Evolutionary conservation across 306 rosid species (phyloP).

Genomic region (Prunus padus): DNA sequence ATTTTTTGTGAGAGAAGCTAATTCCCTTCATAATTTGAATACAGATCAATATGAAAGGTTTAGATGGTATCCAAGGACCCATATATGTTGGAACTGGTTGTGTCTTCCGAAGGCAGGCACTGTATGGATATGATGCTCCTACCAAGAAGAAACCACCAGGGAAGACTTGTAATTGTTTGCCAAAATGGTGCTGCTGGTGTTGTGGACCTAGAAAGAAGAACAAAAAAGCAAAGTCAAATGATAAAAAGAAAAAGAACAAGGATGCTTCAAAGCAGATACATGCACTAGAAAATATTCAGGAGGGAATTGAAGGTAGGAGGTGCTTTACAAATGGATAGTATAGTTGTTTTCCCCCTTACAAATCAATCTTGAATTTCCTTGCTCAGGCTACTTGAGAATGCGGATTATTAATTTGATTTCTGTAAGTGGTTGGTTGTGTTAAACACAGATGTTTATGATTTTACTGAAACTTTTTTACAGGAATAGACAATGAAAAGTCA

Average conservation of each 20-base stretch:
- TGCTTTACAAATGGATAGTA: background rate
- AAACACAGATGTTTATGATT: background rate
- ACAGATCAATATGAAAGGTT: conserved; percentile 93
- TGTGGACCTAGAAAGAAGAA: conserved; percentile 68
- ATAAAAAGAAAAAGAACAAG: conserved; percentile 56
- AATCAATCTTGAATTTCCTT: background rate
- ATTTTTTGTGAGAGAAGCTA: conserved; percentile 15
- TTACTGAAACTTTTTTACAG: conserved; percentile 42
- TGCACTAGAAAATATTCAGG: conserved; percentile 69
- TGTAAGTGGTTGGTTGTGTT: background rate
- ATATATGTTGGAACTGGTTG: conserved; percentile 96
- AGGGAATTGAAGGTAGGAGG: conserved; percentile 69
- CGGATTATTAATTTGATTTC: background rate
- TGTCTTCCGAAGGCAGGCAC: conserved; percentile 93
- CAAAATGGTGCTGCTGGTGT: conserved; percentile 79
- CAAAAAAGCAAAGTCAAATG: conserved; percentile 47
- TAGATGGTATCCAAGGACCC: conserved; percentile 96
- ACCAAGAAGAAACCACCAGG: conserved; percentile 67
- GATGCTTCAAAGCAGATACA: conserved; percentile 64
- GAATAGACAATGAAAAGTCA: conserved; percentile 69
- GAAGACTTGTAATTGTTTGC: conserved; percentile 84
- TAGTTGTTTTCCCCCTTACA: background rate
- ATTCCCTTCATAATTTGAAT: conserved; percentile 8
- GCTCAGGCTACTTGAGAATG: background rate
- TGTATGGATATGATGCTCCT: conserved; percentile 91